Evolutionary conservation across 2,329 filamentous ascomycete genomes (phyloP), one percentile per base, ranked within the genome.

Genomic region (Incumbomyces lentus): DNA sequence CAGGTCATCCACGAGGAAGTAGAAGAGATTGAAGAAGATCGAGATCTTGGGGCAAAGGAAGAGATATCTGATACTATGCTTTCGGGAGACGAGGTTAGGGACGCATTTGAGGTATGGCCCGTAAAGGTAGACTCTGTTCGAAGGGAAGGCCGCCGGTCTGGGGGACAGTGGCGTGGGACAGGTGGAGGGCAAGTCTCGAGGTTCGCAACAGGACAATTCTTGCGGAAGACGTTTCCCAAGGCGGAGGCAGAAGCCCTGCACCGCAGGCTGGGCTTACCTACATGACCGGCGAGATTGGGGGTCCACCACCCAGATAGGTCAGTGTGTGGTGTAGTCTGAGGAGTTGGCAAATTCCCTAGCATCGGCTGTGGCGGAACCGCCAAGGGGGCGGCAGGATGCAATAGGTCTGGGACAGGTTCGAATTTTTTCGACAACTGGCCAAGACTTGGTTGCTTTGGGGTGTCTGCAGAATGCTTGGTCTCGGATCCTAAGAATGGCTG

Each of bases 1-100:
- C n/a, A 19, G 6, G 53, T 52, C 16, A 54, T 49, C 47, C 51
- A 56, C 2, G 65, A 68, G 13, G 64, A 59, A 44, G 56, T 65
- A n/a, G 68, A 70, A 4, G 67, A 69, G 40, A 69, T 63, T 3
- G 67, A 69, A 4, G 66, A 69, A 14, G 68, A 77, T 61, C 75
- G 73, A 64, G 73, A 76, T 55, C 65, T 67, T 53, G 73, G 69
- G 52, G 74, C 75, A 49, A 76, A 65, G 12, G 70, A 70, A 31
- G 74, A 76, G 46, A 69, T 69, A 59, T 81, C 78, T 22, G 76
- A 79, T 31, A 79, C 63, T 72, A 80, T 77, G 30, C 78, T 81
- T 52, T 80, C 77, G n/a, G 78, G 78, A 36, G 72, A 76, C 7
- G 70, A 74, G 16, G 62, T 48, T 6, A 47, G 38, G 14, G 53